Conservation (phyloP, 805 yeast species). For the Candida ulmi region DNA sequence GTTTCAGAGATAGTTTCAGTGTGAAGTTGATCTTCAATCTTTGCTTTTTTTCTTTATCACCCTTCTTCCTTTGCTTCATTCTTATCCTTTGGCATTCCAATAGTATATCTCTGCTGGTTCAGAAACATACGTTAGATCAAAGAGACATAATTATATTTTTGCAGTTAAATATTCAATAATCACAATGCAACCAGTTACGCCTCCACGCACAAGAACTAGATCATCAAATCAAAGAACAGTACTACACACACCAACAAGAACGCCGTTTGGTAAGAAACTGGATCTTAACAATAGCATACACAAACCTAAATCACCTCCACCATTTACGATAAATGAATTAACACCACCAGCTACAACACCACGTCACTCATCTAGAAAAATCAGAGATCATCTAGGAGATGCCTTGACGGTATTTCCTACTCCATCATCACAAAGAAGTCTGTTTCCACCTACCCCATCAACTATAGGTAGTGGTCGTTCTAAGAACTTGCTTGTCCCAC, state of each 20-base stretch:
- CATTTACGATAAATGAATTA: constrained; percentile 5
- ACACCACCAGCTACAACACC: constrained; percentile 21
- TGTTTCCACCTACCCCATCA: constrained; percentile 26
- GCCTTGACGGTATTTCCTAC: constrained; percentile 5
- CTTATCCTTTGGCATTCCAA: not conserved
- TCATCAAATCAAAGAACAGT: constrained; percentile 3
- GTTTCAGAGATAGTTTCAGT: too few relatives aligned
- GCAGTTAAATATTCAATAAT: too few relatives aligned
- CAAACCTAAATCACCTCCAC: constrained; percentile 6
- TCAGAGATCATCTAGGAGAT: constrained; percentile 11
- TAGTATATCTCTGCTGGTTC: not conserved
- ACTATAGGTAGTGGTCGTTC: constrained; percentile 23
- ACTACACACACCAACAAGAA: constrained; percentile 16
- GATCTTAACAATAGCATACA: constrained; percentile 5
- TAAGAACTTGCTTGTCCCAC: constrained; percentile 7
- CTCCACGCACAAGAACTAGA: constrained; percentile 15
- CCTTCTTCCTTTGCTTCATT: not conserved
- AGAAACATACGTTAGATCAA: not conserved
- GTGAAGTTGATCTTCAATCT: too few relatives aligned
- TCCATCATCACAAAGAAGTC: constrained; percentile 11
- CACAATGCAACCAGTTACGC: constrained; percentile 19
- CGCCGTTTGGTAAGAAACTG: constrained; percentile 17
- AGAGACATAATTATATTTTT: not conserved
- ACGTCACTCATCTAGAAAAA: constrained; percentile 11
- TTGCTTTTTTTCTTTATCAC: not conserved